Evolutionary conservation across 2,329 filamentous ascomycete genomes (phyloP), one percentile per base, ranked within the genome.

Genomic region (Curvularia verruculosa): DNA sequence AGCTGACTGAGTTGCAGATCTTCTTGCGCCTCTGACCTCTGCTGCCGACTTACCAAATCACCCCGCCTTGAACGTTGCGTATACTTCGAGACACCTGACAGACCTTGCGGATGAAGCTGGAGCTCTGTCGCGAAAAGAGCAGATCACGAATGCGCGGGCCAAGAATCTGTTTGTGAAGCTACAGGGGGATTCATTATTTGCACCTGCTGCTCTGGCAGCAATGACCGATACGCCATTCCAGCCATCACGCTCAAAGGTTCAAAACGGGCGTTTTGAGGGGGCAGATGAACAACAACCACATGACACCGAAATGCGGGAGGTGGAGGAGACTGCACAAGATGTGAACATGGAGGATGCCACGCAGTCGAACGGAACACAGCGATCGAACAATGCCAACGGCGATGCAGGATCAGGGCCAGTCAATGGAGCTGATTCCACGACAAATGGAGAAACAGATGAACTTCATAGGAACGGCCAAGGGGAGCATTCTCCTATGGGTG

Each of bases 41-140:
- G 86, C 90, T 48, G 89, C 89, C 74, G 89, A 93, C 58, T 81
- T 96, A 15, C 84, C 89, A 13, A 83, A 83, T 54, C 91, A 95
- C 72, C 88, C 90, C 49, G 89, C 89, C 23, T 80, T 93, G 39
- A 91, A 89, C 58, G 83, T 87, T 64, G 87, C 91, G 0, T 95
- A 92, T 72, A 88, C 83, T 13, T 91, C 89, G 48, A 87, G 85
- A 64, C 90, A 89, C 10, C 82, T 95, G 18, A 87, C 85, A 48
- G 85, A 90, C 61, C 83, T 96, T 53, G 85, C 88, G 18, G 81
- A 82, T 43, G 87, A 93, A 75, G 88, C 87, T 52, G 84, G 86
- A 63, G 82, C 85, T 54, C 88, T 91, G 65, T 86, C 91, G 80
- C 86, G 90, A 55, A 89, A 89, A 70, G 91, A 95, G 72, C 89